Evolutionary conservation across 2,329 filamentous ascomycete species (phyloP), one percentile per base, ranked within the genome.

Genomic region (Fusarium algeriense): DNA sequence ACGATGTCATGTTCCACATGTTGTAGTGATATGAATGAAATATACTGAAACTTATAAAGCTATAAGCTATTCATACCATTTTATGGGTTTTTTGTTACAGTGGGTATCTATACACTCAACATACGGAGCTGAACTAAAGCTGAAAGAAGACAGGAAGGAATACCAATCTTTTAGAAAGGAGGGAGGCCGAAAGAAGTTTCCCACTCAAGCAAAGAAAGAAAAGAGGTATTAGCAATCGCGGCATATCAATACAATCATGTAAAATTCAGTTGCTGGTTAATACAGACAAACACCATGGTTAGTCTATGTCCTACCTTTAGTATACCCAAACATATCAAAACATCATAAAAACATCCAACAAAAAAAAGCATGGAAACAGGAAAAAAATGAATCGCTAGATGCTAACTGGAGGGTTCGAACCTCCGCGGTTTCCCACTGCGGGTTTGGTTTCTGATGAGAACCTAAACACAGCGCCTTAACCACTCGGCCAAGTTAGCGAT

Each of bases 381-480:
- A 26, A 38, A 57, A 7, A 43, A 46, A 2, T 28, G 54, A 62
- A 62, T 58, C 46, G 60, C 48, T 67, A 3, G 6, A 38, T 72
- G 69, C 70, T 72, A 73, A 73, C 70, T 72, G 69, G 69, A 72
- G 70, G 69, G 69, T 72, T 72, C 70, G 70, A 72, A 72, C 70
- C 70, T 72, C 69, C 70, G 70, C 70, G 69, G 70, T 72, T 72
- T 72, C 70, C 70, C 69, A 72, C 69, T 72, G 70, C 69, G 69
- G 70, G 65, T 70, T 72, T 73, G 69, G 69, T 67, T 73, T 70
- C 57, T 59, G 53, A 73, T 67, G 5, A 70, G 46, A 72, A 73
- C 69, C 69, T 72, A 72, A 72, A 72, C 69, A 72, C 69, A 72
- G 69, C 69, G 69, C 69, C 69, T 72, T 72, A 72, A 72, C 69